Percentiles rank a stretch among this genome's conserved stretches.
These are phyloP conservation scores for Alternaria postmessia DNA, from an alignment of 2,329 filamentous ascomycete species.

Conservation along the genomic window DNA sequence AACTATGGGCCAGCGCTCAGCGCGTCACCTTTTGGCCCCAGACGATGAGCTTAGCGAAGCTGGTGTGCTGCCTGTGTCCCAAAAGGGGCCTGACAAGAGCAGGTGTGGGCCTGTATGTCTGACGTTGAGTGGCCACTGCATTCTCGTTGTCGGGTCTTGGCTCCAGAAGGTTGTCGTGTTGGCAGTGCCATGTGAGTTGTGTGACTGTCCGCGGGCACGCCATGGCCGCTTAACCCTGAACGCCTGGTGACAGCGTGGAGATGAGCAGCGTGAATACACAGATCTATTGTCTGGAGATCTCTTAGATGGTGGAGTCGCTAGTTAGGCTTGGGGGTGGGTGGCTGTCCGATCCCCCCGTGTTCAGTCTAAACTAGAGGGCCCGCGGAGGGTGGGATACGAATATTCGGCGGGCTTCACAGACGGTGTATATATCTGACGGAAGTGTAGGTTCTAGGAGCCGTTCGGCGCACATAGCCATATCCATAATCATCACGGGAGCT, in stretches of 20 bases:
- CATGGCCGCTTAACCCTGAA: conserved; percentile 25
- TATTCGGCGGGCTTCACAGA: conserved; percentile 6
- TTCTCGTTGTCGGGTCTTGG: conserved; percentile 25
- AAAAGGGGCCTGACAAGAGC: conserved; percentile 28
- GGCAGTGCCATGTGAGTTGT: conserved; percentile 35
- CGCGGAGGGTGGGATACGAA: conserved; percentile 6
- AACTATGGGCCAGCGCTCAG: conserved; percentile 22
- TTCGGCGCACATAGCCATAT: conserved; percentile 11
- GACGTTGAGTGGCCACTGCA: conserved; percentile 21
- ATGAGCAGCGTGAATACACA: conserved; percentile 21
- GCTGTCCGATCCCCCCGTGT: conserved; percentile 11
- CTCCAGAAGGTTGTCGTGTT: conserved; percentile 32
- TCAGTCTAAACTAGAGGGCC: conserved; percentile 3
- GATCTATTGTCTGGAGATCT: conserved; percentile 22
- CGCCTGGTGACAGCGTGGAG: conserved; percentile 19
- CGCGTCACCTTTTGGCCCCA: conserved; percentile 15
- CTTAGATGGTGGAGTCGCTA: conserved; percentile 12
- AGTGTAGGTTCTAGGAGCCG: neutral
- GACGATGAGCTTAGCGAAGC: conserved; percentile 18
- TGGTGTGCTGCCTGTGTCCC: conserved; percentile 25
- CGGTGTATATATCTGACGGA: conserved; percentile 13
- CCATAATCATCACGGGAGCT: conserved; percentile 10
- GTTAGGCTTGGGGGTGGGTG: conserved; percentile 8
- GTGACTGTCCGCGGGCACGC: conserved; percentile 23
- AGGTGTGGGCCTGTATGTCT: conserved; percentile 10